Evolutionary conservation across 1,284 basidiomycete genomes (phyloP), one percentile per base, ranked within the genome.

Genomic region (Paramarasmius palmivorus): DNA sequence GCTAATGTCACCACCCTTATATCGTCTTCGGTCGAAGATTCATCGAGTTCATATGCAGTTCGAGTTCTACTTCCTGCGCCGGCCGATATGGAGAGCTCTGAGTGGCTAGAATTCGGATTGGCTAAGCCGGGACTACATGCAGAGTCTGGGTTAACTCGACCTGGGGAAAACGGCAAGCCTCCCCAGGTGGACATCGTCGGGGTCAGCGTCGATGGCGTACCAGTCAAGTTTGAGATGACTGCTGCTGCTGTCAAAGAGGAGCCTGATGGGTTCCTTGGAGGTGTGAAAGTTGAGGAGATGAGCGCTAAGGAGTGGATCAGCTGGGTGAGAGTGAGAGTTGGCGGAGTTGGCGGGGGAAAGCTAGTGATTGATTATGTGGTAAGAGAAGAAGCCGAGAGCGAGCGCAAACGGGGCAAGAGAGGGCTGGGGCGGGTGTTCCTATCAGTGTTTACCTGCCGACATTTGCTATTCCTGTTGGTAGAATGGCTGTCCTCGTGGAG

Each of bases 81-180:
- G 17, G 70, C 75, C 12, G 77, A 84, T 41, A 63, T 72, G 14
- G 79, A 82, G 51, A 77, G 78, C 6, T 45, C 36, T 20, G 84
- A 84, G 52, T 88, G 83, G 83, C 69, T 91, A n/a, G 87, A 90
- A 66, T 90, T 91, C 62, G 88, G 86, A n/a, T 72, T 91, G 39
- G 82, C 82, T 8, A 74, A 76, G 54, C 69, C 73, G 39, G 58
- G 55, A n/a, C 26, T 48, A 9, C 34, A 54, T 34, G 29, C 49
- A 7, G 32, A 35, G 22, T 55, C 56, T 3, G 19, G 25, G 17
- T 29, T 52, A 14, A 26, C 40, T 2, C 26, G 35, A n/a, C 49
- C 47, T 19, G 51, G 19, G 36, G 49, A 58, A 39, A 54, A 57
- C 15, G 58, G 22, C 17, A 57, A 56, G 19, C 70, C 71, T 22